Base-by-base conservation (phyloP, 2,329 filamentous ascomycete genomes). In the Monilinia polystroma region DNA sequence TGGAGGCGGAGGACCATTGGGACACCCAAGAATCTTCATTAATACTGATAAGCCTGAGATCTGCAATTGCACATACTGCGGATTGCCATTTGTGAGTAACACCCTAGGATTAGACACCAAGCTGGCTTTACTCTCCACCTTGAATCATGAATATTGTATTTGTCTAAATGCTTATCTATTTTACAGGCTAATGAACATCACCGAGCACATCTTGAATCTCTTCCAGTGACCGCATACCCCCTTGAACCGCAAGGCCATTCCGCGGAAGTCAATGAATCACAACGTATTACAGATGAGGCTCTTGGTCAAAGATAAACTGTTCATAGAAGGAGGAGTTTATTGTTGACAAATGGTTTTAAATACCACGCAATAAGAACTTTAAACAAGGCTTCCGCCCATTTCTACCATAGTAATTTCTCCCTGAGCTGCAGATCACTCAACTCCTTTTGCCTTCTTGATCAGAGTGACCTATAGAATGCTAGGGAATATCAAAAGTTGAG, bases 41-140 rank as follows among this genome's bases (percentile, higher is more conserved):
- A 99, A 99, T 81, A 89, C 91, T 72, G 95, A 99, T 81, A 98
- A 97, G 84, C 91, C 95, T 54, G 89, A 98, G 83, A 97, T 99
- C 75, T 87, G 87, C 79, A 83, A 83, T 77, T 99, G 95, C 84
- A 89, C 85, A 76, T 99, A 99, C 83, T 99, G 95, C 78, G 95
- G 95, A 64, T 78, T 95, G 72, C 95, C 95, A 74, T 99, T 89
- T 78, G 95, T 98, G 85, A 64, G 49, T 45, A 26, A 18, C 55
- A 55, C 52, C 45, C 32, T 32, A 14, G 32, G 23, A 23, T 38
- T 35, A 23, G n/a, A 20, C 29, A 32, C 32, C n/a, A 20, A 51
- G 32, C 7, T 16, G n/a, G 29, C n/a, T 51, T 23, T 38, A 12
- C 23, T 47, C 23, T n/a, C 14, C 47, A 23, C 43, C 29, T 43